Evolutionary conservation across 805 yeast genomes (phyloP).

Genomic region (Millerozyma acaciae): DNA sequence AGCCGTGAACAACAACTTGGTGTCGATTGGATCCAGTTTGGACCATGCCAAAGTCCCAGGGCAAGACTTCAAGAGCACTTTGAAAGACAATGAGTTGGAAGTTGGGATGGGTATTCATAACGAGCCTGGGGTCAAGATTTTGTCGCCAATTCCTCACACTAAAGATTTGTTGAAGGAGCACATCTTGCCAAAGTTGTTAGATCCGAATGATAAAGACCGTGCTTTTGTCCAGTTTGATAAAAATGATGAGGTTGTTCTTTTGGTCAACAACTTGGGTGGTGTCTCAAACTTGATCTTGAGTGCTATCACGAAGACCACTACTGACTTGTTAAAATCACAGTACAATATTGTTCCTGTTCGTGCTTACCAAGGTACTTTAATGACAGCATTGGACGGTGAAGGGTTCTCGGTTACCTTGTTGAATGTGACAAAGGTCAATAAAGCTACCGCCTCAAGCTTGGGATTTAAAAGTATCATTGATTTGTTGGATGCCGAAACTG

Average conservation of each 20-base stretch:
- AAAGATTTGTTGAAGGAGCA: slow-evolving; percentile 43
- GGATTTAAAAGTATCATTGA: slow-evolving; percentile 25
- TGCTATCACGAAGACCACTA: slow-evolving; percentile 57
- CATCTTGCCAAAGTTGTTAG: slow-evolving; percentile 55
- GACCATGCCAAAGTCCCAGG: slow-evolving; percentile 88
- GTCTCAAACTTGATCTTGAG: slow-evolving; percentile 67
- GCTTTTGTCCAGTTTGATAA: slow-evolving; percentile 60
- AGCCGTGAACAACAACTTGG: slow-evolving; percentile 54
- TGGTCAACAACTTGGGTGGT: slow-evolving; percentile 81
- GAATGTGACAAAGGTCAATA: slow-evolving; percentile 49
- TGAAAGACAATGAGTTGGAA: slow-evolving; percentile 56
- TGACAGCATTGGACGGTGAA: slow-evolving; percentile 80
- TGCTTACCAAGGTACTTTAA: slow-evolving; percentile 63
- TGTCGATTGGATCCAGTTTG: slow-evolving; percentile 77
- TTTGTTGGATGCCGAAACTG: slow-evolving; percentile 60
- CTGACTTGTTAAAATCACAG: slow-evolving; percentile 42
- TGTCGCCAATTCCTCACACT: slow-evolving; percentile 59
- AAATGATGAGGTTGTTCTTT: slow-evolving; percentile 57
- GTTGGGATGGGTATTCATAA: slow-evolving; percentile 90
- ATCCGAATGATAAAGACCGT: slow-evolving; percentile 62
- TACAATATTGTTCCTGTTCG: slow-evolving; percentile 55
- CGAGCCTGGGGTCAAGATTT: slow-evolving; percentile 63
- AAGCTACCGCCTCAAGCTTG: neutral
- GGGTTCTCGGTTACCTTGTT: slow-evolving; percentile 78
- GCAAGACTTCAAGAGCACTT: slow-evolving; percentile 43